Evolutionary conservation across 495 filamentous ascomycete genomes (phyloP).

Genomic region (Aspergillus avenaceus): DNA sequence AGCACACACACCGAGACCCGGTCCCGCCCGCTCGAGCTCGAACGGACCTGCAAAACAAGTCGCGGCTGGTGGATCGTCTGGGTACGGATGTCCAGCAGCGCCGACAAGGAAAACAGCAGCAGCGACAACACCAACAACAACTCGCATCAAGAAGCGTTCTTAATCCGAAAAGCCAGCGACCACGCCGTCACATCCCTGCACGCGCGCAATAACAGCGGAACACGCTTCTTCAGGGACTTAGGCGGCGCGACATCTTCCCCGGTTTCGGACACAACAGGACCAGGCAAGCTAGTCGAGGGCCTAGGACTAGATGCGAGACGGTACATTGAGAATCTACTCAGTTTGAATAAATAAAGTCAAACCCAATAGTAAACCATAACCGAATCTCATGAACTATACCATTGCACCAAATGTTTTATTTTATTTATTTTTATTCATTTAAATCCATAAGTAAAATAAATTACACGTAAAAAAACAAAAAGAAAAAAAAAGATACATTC

Average conservation of each 20-base stretch:
- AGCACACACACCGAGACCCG: conserved; percentile 66
- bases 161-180: conserved; percentile 77
- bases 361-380: not conserved
- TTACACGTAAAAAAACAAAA: too few species aligned
- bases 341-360: conserved; percentile 57
- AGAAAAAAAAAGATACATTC: too few species aligned
- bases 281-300: conserved; percentile 71
- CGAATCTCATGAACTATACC: too few species aligned
- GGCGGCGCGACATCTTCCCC: conserved; percentile 37
- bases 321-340: conserved; percentile 82
- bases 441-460: too few species aligned
- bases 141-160: conserved; percentile 65
- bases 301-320: conserved; percentile 81
- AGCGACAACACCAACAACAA: conserved; percentile 18
- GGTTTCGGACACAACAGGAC: conserved; percentile 48
- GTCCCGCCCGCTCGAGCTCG: conserved; percentile 56
- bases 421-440: too few species aligned
- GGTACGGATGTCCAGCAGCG: conserved; percentile 59
- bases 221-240: conserved; percentile 46
- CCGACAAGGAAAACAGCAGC: conserved; percentile 3
- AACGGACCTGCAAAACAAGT: conserved; percentile 86
- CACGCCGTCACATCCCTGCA: conserved; percentile 31
- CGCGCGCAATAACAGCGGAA: conserved; percentile 35
- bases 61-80: conserved; percentile 97
- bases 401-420: too few species aligned